A percentile compares a stretch with the other conserved stretches of the same genome.
Conservation (phyloP, 2,329 filamentous ascomycete species). For the Aspergillus udagawae region DNA sequence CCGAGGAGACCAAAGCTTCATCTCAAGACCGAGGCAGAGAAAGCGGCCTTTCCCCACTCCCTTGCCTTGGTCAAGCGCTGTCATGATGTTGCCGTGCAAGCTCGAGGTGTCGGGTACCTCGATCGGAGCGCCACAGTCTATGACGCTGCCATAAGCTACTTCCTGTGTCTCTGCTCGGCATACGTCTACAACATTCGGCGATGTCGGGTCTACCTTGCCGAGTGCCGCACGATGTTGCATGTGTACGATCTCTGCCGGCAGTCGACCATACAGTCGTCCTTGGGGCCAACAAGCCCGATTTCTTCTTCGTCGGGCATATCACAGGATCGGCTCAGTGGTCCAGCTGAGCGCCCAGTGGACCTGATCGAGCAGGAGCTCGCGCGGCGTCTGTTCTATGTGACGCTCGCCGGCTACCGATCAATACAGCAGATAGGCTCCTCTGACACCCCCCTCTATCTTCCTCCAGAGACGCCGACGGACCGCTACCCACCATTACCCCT, state of each 20-base stretch:
- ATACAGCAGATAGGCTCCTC: conserved; percentile 72
- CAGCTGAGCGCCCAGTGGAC: conserved; percentile 22
- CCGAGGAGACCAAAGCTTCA: conserved; percentile 42
- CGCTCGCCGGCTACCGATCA: conserved; percentile 71
- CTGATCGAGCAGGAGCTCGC: conserved; percentile 47
- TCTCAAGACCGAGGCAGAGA: conserved; percentile 36
- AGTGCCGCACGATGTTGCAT: conserved; percentile 41
- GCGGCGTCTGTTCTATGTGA: conserved; percentile 71
- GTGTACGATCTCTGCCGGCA: conserved; percentile 36
- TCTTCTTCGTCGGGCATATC: conserved; percentile 19
- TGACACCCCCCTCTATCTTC: conserved; percentile 68
- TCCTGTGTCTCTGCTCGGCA: conserved; percentile 38
- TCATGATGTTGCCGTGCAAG: conserved; percentile 42
- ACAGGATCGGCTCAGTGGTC: conserved; percentile 17
- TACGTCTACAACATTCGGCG: conserved; percentile 39
- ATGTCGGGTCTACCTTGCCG: conserved; percentile 41
- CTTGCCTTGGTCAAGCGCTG: conserved; percentile 42
- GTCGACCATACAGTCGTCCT: conserved; percentile 10
- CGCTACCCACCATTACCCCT: conserved; percentile 75
- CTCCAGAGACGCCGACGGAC: conserved; percentile 69
- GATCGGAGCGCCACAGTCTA: conserved; percentile 41
- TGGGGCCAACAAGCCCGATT: conserved; percentile 18
- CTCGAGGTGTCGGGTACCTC: conserved; percentile 42
- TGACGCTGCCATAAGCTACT: conserved; percentile 44
- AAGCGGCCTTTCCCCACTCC: conserved; percentile 39